Evolutionary conservation across 495 filamentous ascomycete species (phyloP), one percentile per base, ranked within the genome.

Genomic region (Aspergillus egyptiacus): DNA sequence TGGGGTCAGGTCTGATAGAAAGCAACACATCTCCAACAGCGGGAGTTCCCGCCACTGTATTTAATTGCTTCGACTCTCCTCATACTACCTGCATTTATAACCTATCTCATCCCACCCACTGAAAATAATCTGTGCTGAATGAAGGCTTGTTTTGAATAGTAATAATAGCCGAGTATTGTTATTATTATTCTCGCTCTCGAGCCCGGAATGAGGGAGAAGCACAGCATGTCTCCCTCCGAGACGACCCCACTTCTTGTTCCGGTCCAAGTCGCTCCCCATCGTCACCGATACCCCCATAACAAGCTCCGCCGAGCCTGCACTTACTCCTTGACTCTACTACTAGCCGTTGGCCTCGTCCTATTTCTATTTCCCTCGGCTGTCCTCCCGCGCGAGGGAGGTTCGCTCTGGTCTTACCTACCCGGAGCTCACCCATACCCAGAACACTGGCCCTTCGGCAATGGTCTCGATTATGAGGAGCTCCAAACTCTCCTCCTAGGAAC

Each of bases 281-380:
- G 76, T 28, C 77, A 72, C 51, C 80, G 83, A 36, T 89, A 89
- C 58, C 75, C 77, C 15, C 86, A 89, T 61, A 77, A 78, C 56
- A 70, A 73, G 13, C 55, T 89, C 25, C 84, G 86, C 46, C 82
- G 81, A 40, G 80, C 85, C 62, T 93, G 86, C 67, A 89, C 81
- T 41, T 71, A 84, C 40, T 71, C 76, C 13, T 67, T 91, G 9
- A 60, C 71, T 18, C 63, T 70, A 2, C 64, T 81, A 2, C 73
- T 90, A 2, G 49, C 85, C 14, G 64, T 79, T 40, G 65, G 83
- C 34, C 61, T 80, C 20, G 58, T 85, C 33, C 63, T 84, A n/a
- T 82, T 89, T 61, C 56, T 87, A 20, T 56, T 81, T 30, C 77
- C 81, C 22, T 57, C 46, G 28, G 60, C 62, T 38, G 48, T 67